A percentile compares a stretch with the other conserved stretches of the same genome.
Evolutionary conservation across 352 stramenopile species (phyloP).

Genomic region (Pythium guiyangense): DNA sequence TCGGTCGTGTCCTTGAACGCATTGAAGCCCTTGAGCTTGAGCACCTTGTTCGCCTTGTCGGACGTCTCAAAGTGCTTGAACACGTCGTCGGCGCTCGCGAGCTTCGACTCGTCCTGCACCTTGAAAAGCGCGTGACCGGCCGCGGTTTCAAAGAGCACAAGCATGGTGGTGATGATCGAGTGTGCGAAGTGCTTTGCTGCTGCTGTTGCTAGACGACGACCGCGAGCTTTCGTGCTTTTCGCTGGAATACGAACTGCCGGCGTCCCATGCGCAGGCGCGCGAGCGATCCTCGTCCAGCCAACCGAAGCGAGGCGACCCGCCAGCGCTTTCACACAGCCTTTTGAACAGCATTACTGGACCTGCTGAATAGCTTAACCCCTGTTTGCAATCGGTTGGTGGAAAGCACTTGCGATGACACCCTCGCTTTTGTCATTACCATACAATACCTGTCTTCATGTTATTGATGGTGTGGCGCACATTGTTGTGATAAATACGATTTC

Average conservation of each 20-base stretch:
- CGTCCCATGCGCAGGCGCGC: neutral
- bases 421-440: constrained; percentile 14
- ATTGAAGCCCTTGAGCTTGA: constrained; percentile 98
- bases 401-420: constrained; percentile 1
- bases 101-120: constrained; percentile 93
- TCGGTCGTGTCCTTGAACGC: constrained; percentile 99
- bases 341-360: neutral
- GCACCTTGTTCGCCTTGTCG: constrained; percentile 88
- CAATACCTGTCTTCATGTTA: too few species aligned
- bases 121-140: constrained; percentile 99
- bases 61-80: constrained; percentile 90
- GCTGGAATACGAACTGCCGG: constrained; percentile 14
- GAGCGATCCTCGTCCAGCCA: constrained; percentile 14
- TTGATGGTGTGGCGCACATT: neutral
- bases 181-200: neutral
- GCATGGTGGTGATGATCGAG: constrained; percentile 91
- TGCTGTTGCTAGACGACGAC: neutral
- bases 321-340: neutral
- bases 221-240: constrained; percentile 10
- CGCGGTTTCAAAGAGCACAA: constrained; percentile 99
- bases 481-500: neutral
- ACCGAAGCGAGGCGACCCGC: constrained; percentile 9
- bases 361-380: constrained; percentile 12
- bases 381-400: constrained; percentile 26
- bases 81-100: constrained; percentile 88